A percentile compares a stretch with the other conserved stretches of the same genome.
Evolutionary conservation across 1,284 basidiomycete species (phyloP).

Genomic region (Austroboletus rostrupii): DNA sequence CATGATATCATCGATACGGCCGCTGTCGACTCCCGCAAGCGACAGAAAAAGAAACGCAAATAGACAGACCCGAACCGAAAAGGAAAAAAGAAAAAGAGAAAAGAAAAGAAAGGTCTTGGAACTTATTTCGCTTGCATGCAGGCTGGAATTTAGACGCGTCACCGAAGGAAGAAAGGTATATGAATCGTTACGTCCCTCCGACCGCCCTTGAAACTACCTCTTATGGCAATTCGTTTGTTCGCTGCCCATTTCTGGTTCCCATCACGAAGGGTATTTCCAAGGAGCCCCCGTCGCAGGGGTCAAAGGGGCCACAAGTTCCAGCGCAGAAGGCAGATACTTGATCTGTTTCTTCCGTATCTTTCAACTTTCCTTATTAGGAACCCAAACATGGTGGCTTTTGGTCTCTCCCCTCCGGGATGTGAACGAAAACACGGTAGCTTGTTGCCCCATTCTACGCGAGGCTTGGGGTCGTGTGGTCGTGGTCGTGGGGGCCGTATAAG

Average conservation of each 20-base stretch:
- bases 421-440: neutral
- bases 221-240: slow-evolving; percentile 55
- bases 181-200: slow-evolving; percentile 35
- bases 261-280: slow-evolving; percentile 23
- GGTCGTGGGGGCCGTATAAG: neutral
- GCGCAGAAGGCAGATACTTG: slow-evolving; percentile 29
- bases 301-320: slow-evolving; percentile 24
- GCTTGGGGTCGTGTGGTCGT: neutral
- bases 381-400: slow-evolving; percentile 26
- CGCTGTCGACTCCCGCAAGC: neutral
- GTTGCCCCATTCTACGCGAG: neutral
- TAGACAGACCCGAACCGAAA: neutral
- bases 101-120: slow-evolving; percentile 16
- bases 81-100: slow-evolving; percentile 11
- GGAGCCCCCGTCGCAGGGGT: slow-evolving; percentile 24
- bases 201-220: slow-evolving; percentile 51
- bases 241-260: slow-evolving; percentile 30
- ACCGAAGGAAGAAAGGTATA: slow-evolving; percentile 20
- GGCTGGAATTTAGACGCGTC: slow-evolving; percentile 29
- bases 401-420: slow-evolving; percentile 2
- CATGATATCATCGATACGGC: slow-evolving; percentile 10
- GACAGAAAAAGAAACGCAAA: neutral
- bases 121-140: slow-evolving; percentile 25
- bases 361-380: slow-evolving; percentile 31
- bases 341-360: slow-evolving; percentile 28